Evolutionary conservation across 345 rosid genomes (phyloP).

Genomic region (Camelina neglecta): DNA sequence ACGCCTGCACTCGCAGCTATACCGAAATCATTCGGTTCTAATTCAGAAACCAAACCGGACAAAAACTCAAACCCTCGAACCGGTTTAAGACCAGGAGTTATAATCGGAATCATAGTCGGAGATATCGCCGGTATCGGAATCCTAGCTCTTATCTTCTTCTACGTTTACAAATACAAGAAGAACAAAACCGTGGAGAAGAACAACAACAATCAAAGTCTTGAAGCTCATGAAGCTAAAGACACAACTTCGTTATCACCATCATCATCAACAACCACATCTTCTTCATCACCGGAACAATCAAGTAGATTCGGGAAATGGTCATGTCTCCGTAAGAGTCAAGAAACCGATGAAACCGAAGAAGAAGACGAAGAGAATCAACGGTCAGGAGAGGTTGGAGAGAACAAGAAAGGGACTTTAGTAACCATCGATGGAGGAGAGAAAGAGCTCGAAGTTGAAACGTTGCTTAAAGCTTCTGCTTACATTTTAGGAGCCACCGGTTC

Average conservation of each 20-base stretch:
- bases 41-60: constrained; percentile 28
- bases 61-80: background rate
- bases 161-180: constrained; percentile 44
- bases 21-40: constrained; percentile 50
- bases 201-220: constrained; percentile 44
- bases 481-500: constrained; percentile 92
- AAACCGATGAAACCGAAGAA: constrained; percentile 56
- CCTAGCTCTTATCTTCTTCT: constrained; percentile 45
- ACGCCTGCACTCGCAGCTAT: constrained; percentile 71
- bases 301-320: constrained; percentile 74
- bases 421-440: constrained; percentile 73
- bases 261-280: constrained; percentile 44
- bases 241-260: constrained; percentile 45
- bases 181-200: constrained; percentile 41
- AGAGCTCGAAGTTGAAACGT: constrained; percentile 72
- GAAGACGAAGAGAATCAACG: constrained; percentile 48
- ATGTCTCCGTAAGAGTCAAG: constrained; percentile 62
- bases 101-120: constrained; percentile 53
- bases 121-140: constrained; percentile 53
- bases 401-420: constrained; percentile 70
- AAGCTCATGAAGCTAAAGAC: constrained; percentile 55
- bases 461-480: constrained; percentile 87
- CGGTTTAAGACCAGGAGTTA: constrained; percentile 48
- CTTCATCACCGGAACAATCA: constrained; percentile 76
- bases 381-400: constrained; percentile 37